phyloP scores from a whole-genome alignment of 768 basidiomycete species.

The Cystofilobasidium macerans region DNA sequence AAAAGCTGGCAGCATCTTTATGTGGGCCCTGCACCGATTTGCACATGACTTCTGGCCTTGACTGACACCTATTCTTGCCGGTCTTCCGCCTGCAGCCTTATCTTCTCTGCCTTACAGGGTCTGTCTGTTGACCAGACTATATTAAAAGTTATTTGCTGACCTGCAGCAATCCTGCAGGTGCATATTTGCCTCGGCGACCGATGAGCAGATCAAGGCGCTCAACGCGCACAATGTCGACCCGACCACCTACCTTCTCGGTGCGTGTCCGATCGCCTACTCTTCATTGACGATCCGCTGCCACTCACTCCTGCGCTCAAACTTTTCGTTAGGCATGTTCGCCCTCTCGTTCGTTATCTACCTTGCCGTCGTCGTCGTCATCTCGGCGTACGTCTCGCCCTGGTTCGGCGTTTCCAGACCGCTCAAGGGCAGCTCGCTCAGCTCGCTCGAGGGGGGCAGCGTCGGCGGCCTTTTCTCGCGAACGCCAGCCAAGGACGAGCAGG shows the following conservation, averaged over 20 bases:
- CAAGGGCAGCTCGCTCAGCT: not conserved
- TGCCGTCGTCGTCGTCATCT: slow-evolving; percentile 57
- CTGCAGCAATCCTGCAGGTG: slow-evolving; percentile 42
- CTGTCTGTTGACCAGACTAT: not conserved
- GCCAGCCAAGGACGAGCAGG: not conserved
- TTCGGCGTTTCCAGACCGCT: slow-evolving; percentile 9
- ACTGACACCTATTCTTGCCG: not conserved
- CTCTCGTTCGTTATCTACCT: slow-evolving; percentile 69
- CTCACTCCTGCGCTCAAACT: too few relatives aligned
- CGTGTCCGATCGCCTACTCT: not conserved
- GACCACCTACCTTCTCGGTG: slow-evolving; percentile 25
- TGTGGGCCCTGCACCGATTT: not conserved
- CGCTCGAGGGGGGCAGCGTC: not conserved
- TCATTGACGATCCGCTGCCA: not conserved
- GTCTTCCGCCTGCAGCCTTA: not conserved
- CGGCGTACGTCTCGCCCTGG: slow-evolving; percentile 44
- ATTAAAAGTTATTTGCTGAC: not conserved
- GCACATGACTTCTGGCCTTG: not conserved
- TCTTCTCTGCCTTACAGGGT: slow-evolving; percentile 15
- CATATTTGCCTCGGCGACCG: slow-evolving; percentile 85
- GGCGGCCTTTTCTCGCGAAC: not conserved
- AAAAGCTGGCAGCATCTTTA: slow-evolving; percentile 20
- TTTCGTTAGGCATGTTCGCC: slow-evolving; percentile 42
- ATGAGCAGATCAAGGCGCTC: slow-evolving; percentile 69
- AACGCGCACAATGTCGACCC: slow-evolving; percentile 41